Percentiles rank a stretch among this genome's conserved stretches.
phyloP scores from a whole-genome alignment of 129 eudicot species.

The Chrysanthemum lavandulifolium region DNA sequence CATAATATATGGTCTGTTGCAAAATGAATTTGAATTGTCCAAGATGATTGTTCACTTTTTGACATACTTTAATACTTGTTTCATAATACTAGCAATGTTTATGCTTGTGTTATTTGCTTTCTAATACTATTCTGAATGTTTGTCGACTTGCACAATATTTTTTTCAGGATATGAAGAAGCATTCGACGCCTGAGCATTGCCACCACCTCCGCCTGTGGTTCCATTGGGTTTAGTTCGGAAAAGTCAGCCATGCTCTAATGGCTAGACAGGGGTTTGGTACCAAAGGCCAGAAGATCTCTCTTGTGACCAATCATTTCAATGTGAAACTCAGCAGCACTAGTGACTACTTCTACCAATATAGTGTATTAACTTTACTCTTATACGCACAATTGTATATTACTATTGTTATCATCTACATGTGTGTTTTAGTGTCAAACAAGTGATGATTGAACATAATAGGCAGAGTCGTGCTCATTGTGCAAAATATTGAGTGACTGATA shows the following conservation, averaged over 20 bases:
- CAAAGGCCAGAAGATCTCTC: conserved; percentile 38
- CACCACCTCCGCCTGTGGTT: conserved; percentile 53
- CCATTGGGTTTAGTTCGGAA: conserved; percentile 30
- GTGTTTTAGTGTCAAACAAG: background rate
- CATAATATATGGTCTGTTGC: no score
- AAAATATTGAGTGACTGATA: background rate
- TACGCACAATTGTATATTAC: background rate
- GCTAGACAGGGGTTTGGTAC: conserved; percentile 36
- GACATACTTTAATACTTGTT: background rate
- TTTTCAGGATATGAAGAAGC: conserved; percentile 20
- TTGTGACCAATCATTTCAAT: conserved; percentile 51
- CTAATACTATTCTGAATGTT: no score
- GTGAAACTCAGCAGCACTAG: conserved; percentile 33
- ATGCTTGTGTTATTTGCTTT: background rate
- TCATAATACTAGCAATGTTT: background rate
- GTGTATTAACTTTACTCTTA: conserved; percentile 28
- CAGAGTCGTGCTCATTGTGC: background rate
- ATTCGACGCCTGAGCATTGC: conserved; percentile 19
- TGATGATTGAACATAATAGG: background rate
- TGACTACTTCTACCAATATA: conserved; percentile 51
- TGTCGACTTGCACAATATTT: background rate
- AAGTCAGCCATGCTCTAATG: conserved; percentile 27
- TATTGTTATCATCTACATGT: background rate
- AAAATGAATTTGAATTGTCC: no score
- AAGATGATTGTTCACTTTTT: no score